These are phyloP conservation scores for Laburnicola sp. DNA, from an alignment of 2,329 filamentous ascomycete species.

Conservation along the genomic window DNA sequence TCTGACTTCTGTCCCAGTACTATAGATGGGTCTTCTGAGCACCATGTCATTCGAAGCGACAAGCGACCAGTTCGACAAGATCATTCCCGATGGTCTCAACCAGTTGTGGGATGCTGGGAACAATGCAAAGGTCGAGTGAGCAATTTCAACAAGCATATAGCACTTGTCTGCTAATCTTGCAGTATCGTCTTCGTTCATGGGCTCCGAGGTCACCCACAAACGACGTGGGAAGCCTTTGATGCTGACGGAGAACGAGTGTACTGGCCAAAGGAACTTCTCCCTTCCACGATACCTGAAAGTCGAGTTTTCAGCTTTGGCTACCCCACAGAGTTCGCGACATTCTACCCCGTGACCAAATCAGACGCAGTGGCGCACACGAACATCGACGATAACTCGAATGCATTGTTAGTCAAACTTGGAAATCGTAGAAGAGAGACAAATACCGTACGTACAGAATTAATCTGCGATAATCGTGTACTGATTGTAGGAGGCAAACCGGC, in stretches of 20 bases:
- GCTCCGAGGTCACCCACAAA: neutral
- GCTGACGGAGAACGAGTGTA: neutral
- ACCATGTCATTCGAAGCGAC: neutral
- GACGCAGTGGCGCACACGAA: neutral
- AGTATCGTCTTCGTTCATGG: neutral
- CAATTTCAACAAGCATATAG: neutral
- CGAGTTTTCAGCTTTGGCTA: constrained; percentile 7
- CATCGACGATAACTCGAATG: constrained; percentile 3
- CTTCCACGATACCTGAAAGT: neutral
- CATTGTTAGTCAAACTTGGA: constrained; percentile 1
- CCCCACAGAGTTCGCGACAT: constrained; percentile 2
- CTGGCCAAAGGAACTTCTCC: constrained; percentile 1
- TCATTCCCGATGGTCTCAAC: neutral
- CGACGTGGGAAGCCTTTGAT: constrained; percentile 1
- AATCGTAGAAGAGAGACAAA: constrained; percentile 1
- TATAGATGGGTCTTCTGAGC: neutral
- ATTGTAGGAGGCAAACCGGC: neutral
- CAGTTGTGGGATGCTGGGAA: neutral
- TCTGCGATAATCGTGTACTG: neutral
- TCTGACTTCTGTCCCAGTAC: neutral
- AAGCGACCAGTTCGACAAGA: neutral
- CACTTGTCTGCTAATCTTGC: neutral
- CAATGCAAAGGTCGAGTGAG: neutral
- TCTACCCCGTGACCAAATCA: neutral
- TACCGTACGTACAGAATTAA: neutral